A percentile compares a stretch with the other conserved stretches of the same genome.
Evolutionary conservation across 768 basidiomycete species (phyloP).

Genomic region (Leccinum pellstonianum): DNA sequence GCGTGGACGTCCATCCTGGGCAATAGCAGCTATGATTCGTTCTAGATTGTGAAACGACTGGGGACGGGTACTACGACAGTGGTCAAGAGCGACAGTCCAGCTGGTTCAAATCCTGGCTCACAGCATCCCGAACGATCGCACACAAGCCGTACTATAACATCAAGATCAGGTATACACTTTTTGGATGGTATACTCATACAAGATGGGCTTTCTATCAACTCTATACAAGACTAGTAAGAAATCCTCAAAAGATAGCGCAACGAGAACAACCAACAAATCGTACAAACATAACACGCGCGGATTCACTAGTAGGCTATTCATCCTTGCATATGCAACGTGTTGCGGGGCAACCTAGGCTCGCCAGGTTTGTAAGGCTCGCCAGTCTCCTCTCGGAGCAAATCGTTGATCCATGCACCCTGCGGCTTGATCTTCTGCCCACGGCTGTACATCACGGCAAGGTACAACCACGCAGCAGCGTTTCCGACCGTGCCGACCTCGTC

Average conservation of each 20-base stretch:
- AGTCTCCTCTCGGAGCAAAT: slow-evolving; percentile 73
- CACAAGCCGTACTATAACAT: background rate
- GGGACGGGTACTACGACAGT: too few species aligned
- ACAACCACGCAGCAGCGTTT: slow-evolving; percentile 65
- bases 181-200: slow-evolving; percentile 9
- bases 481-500: slow-evolving; percentile 86
- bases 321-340: slow-evolving; percentile 49
- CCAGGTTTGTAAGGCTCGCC: slow-evolving; percentile 63
- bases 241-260: background rate
- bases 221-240: slow-evolving; percentile 1
- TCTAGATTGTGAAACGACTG: too few species aligned
- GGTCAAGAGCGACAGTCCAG: too few species aligned
- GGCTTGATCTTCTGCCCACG: slow-evolving; percentile 78
- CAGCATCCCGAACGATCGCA: background rate
- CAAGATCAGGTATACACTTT: slow-evolving; percentile 6
- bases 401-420: slow-evolving; percentile 83
- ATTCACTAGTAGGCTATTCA: slow-evolving; percentile 8
- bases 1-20: too few species aligned
- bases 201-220: slow-evolving; percentile 8
- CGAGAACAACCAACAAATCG: slow-evolving; percentile 5
- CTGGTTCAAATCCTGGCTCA: too few species aligned
- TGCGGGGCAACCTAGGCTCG: slow-evolving; percentile 74
- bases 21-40: too few species aligned
- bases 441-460: slow-evolving; percentile 76
- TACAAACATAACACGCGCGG: slow-evolving; percentile 7